Evolutionary conservation across 441 rosid genomes (phyloP), one percentile per base, ranked within the genome.

Genomic region (Corymbia citriodora): DNA sequence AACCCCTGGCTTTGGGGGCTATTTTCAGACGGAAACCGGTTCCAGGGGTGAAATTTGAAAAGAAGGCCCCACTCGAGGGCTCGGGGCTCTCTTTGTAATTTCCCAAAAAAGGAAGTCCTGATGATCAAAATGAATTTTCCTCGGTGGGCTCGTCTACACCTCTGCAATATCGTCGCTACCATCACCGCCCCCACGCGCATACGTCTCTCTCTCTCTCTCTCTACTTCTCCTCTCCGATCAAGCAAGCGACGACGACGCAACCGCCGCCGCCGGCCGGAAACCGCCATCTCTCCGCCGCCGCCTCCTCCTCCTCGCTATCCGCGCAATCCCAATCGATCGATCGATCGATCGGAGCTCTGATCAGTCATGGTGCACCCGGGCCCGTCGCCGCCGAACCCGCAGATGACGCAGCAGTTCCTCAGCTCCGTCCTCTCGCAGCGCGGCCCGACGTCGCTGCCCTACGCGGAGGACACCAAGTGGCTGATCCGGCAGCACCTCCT

Each of bases 401-500:
- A 95, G 61, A 94, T 95, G 55, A 91, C 94, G 61, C 96, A 94
- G 85, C 99, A 97, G 87, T 96, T 97, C 91, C 99, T 98, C 88
- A 94, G 97, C n/a, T 93, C 98, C 4, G 97, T 94, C 89, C 99
- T 98, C 72, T 95, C 98, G 8, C 99, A 97, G 88, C 96, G 98
- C 2, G 99, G 99, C 29, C 99, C 99, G 0, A 90, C 96, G 36
- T 90, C 98, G 10, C 97, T 98, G 48, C 99, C 99, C 2, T 97
- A 97, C 93, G 72, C 95, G 45, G 99, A 98, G 88, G 94, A 96
- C 92, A 94, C 97, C 89, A 98, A 98, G 88, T 97, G 96, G 98
- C 94, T 95, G 36, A 98, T 98, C 92, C 97, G 99, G 49, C 98
- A 97, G 55, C 99, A 98, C 89, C 99, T 98, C 59, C 90, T 98